phyloP scores from a whole-genome alignment of 2,329 filamentous ascomycete genomes.

The Aspergillus neoniger region DNA sequence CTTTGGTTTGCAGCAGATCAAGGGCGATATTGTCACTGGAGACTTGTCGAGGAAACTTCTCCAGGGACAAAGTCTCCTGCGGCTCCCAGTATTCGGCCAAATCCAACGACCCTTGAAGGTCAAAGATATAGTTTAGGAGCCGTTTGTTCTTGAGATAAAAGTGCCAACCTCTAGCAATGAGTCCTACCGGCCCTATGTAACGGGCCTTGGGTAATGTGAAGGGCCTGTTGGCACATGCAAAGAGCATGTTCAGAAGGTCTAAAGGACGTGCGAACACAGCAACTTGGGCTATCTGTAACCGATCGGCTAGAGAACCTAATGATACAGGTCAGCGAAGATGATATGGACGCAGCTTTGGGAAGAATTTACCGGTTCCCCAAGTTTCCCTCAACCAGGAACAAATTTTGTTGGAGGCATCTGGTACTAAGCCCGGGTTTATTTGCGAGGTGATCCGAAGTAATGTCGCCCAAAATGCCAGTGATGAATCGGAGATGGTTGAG shows the following conservation, averaged over 20 bases:
- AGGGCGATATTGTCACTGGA: constrained; percentile 43
- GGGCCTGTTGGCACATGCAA: constrained; percentile 64
- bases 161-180: constrained; percentile 43
- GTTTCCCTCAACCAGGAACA: constrained; percentile 78
- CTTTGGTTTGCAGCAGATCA: constrained; percentile 50
- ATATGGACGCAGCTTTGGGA: constrained; percentile 3
- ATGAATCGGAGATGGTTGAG: constrained; percentile 74
- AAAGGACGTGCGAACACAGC: constrained; percentile 64
- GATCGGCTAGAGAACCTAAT: constrained; percentile 61
- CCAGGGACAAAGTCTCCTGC: constrained; percentile 24
- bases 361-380: constrained; percentile 74
- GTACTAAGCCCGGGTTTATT: constrained; percentile 68
- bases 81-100: constrained; percentile 29
- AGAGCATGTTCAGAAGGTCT: constrained; percentile 69
- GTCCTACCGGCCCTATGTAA: constrained; percentile 30
- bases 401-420: constrained; percentile 68
- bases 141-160: constrained; percentile 42
- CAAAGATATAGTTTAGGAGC: constrained; percentile 54
- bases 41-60: constrained; percentile 31
- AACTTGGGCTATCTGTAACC: constrained; percentile 65
- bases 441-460: constrained; percentile 67
- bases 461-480: constrained; percentile 70
- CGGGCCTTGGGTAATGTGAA: constrained; percentile 26
- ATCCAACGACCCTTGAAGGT: constrained; percentile 31
- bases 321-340: constrained; percentile 16